Base-by-base conservation (phyloP, 805 yeast species). In the Peterozyma xylosa region DNA sequence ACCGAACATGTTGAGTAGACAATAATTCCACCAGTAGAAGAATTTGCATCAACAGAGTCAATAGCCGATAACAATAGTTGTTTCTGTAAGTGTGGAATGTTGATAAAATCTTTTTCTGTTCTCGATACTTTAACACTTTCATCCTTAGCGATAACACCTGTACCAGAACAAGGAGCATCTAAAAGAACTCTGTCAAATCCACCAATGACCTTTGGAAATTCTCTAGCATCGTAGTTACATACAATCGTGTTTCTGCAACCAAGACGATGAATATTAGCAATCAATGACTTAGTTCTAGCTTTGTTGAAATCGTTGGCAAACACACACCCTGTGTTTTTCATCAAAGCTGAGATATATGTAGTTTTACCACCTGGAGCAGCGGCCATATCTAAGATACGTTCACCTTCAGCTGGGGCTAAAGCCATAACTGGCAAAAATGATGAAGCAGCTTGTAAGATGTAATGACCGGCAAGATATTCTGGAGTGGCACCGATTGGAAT, bases 401-500 rank as follows among this genome's bases (percentile, higher is more conserved):
- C 99, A 60, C 86, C 82, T 65, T 89, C 97, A 62, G 89, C 95
- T n/a, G 99, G 99, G 50, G 82, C 91, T 54, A 93, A 70, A 0
- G 99, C 99, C 91, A 93, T 87, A 16, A 90, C 96, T 9, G 99
- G 99, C 59, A 93, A 69, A 66, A 91, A 93, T 9, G 98, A 90
- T 5, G 97, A 90, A 17, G 99, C 99, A 37, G 99, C 99, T 67
- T 93, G 99, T 56, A 93, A 70, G 50, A 93, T 93, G 67, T 93
- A 93, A 59, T 93, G 96, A 58, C 99, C 99, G 11, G 98, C 95
- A 58, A 93, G 72, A 62, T 93, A 93, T 67, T 93, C 99, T 37
- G 99, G 99, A 9, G 99, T 93, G 38, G 99, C 99, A 65, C 99
- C 99, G 54, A 93, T 86, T 37, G 99, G 99, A n/a, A 93, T 98